Conservation (phyloP, 805 yeast genomes). For the Blastobotrys terrestris region DNA sequence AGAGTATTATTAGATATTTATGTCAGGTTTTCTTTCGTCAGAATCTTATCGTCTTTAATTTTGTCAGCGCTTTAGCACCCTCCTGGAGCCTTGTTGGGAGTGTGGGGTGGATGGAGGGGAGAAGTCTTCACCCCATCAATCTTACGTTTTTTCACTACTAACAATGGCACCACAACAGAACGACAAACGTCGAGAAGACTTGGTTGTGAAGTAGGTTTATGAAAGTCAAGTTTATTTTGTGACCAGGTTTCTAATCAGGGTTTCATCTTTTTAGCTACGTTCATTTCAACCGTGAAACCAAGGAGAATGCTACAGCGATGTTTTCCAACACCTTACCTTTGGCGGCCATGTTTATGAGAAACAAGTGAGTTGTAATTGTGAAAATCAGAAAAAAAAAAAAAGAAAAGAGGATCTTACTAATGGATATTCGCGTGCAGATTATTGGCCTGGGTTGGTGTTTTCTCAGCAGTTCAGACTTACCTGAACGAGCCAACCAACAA, state of each 20-base stretch:
- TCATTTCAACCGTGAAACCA: background rate
- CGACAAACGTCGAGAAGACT: slow-evolving; percentile 25
- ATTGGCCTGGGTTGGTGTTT: slow-evolving; percentile 33
- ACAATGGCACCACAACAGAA: slow-evolving; percentile 17
- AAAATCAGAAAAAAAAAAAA: too few relatives aligned
- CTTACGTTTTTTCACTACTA: background rate
- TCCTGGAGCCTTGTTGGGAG: background rate
- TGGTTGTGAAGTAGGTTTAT: slow-evolving; percentile 29
- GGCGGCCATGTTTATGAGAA: slow-evolving; percentile 34
- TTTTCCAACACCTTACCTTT: slow-evolving; percentile 30
- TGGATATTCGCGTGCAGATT: too few relatives aligned
- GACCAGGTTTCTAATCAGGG: background rate
- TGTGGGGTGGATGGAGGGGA: background rate
- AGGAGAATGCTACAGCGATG: slow-evolving; percentile 3
- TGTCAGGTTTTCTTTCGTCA: too few relatives aligned
- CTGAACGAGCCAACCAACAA: slow-evolving; percentile 27
- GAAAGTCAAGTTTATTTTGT: background rate
- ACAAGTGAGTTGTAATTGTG: slow-evolving; percentile 27
- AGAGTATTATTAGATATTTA: too few relatives aligned
- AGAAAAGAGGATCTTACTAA: too few relatives aligned
- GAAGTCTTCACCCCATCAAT: background rate
- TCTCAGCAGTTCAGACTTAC: slow-evolving; percentile 29
- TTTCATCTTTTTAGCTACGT: background rate
- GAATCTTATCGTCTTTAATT: too few relatives aligned
- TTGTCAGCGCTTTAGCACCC: too few relatives aligned